phyloP scores from a whole-genome alignment of 768 basidiomycete species.

The Panellus pusillus region DNA sequence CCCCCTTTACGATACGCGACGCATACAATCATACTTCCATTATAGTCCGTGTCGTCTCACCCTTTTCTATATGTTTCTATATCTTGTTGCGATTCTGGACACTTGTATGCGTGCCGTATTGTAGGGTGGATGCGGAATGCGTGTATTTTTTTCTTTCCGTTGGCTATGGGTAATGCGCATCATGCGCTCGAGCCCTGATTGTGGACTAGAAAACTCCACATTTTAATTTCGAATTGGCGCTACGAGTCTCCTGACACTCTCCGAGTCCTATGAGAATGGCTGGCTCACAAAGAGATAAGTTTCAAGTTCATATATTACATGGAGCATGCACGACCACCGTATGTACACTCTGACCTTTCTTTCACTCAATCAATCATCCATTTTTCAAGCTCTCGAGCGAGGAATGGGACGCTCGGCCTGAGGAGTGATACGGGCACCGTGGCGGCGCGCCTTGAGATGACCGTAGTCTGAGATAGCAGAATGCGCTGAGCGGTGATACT shows the following conservation, averaged over 20 bases:
- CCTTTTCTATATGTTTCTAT: not conserved
- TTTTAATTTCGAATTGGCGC: too few species aligned
- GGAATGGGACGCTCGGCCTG: conserved; percentile 80
- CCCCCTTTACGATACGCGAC: too few species aligned
- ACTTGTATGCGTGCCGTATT: too few species aligned
- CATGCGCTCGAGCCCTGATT: too few species aligned
- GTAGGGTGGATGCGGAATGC: too few species aligned
- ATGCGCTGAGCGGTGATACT: conserved; percentile 32
- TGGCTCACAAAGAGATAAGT: too few species aligned
- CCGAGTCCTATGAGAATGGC: too few species aligned
- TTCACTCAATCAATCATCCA: conserved; percentile 6
- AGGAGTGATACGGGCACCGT: conserved; percentile 79
- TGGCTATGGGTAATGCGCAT: too few species aligned
- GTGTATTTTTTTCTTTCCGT: not conserved
- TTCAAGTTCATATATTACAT: too few species aligned
- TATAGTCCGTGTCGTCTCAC: not conserved
- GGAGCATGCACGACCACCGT: too few species aligned
- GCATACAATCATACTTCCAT: not conserved
- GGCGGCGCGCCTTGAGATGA: conserved; percentile 62
- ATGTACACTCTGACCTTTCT: not conserved
- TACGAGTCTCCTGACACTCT: too few species aligned
- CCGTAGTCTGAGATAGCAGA: conserved; percentile 79
- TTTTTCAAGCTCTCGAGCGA: conserved; percentile 33
- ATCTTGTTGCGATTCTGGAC: not conserved
- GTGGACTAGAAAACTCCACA: too few species aligned